Base-by-base conservation (phyloP, 2,329 filamentous ascomycete species). In the Pseudopithomyces maydicus region DNA sequence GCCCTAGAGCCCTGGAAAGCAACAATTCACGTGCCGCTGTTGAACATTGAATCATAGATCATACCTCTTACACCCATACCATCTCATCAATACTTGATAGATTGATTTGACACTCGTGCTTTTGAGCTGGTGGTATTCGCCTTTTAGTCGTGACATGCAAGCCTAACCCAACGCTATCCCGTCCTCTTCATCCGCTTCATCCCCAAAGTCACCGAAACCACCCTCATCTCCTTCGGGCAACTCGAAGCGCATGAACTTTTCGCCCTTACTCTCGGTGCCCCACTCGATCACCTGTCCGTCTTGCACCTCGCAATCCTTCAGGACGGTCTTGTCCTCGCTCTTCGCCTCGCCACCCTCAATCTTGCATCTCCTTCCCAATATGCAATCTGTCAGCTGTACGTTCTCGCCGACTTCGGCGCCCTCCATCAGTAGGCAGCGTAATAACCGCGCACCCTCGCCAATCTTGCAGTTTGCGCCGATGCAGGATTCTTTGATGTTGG, bases 401-500 rank as follows among this genome's bases (percentile, higher is more conserved):
- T 90, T 89, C 67, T 91, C 90, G 14, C 91, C 93, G 12, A 99
- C 84, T 7, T 91, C 88, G 0, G 91, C 93, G 3, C 91, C 91
- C 58, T 98, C 94, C 92, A 98, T 97, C 19, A 98, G 79, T 46
- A 98, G 77, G 75, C 94, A 98, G 62, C 93, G 86, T n/a, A 87
- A 88, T 43, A 99, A 78, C 63, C 93, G 90, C 29, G 90, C 92
- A n/a, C 92, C 92, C 65, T 89, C 88, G 60, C 88, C 88, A 62
- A 99, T 94, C 67, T 90, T 89, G 74, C 92, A 96, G 66, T 91
- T 92, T 4, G 91, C 87, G 2, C 95, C 95, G 39, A 99, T 86
- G 29, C 97, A 91, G 36, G 84, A 90, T 76, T 97, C 92, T 75
- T 97, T 97, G 78, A 99, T 90, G n/a, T 92, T 90, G 22, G 87